Evolutionary conservation across 257 asterid genomes (phyloP).

Genomic region (Thymus quinquecostatus): DNA sequence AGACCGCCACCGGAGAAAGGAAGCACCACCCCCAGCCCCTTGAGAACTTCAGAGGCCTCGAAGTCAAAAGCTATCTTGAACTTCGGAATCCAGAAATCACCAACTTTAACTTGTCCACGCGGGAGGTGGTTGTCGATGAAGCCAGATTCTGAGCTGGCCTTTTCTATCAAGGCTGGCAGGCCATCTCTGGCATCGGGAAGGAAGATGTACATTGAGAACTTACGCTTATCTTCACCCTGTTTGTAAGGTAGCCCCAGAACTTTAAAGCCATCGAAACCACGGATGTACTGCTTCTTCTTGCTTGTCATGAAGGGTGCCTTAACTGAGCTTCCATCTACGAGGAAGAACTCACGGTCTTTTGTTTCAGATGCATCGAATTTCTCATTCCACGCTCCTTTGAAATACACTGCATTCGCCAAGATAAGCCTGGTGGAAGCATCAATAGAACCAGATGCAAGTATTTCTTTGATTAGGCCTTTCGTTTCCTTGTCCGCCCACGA

Average conservation of each 20-base stretch:
- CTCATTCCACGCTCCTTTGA: conserved; percentile 59
- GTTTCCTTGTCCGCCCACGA: conserved; percentile 59
- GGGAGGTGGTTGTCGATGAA: conserved; percentile 50
- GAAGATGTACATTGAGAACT: conserved; percentile 51
- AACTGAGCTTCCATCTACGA: conserved; percentile 40
- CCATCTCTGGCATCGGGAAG: conserved; percentile 54
- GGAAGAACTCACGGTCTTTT: conserved; percentile 46
- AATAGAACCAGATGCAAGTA: conserved; percentile 49
- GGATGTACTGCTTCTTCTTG: conserved; percentile 44
- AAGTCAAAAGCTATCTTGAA: conserved; percentile 45
- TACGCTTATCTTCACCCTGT: conserved; percentile 52
- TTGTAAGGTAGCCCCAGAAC: conserved; percentile 47
- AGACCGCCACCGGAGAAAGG: conserved; percentile 47
- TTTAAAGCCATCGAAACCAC: conserved; percentile 49
- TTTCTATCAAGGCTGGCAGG: conserved; percentile 41
- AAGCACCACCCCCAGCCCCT: conserved; percentile 38
- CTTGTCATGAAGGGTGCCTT: conserved; percentile 59
- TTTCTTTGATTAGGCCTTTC: conserved; percentile 50
- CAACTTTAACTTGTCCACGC: conserved; percentile 29
- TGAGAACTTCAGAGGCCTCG: conserved; percentile 47
- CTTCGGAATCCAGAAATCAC: conserved; percentile 46
- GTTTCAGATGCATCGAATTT: conserved; percentile 52
- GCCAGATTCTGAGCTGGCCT: conserved; percentile 34
- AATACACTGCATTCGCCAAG: conserved; percentile 55
- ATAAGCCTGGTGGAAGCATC: conserved; percentile 52